phyloP scores from a whole-genome alignment of 2,329 filamentous ascomycete species.

The Coniella lustricola region DNA sequence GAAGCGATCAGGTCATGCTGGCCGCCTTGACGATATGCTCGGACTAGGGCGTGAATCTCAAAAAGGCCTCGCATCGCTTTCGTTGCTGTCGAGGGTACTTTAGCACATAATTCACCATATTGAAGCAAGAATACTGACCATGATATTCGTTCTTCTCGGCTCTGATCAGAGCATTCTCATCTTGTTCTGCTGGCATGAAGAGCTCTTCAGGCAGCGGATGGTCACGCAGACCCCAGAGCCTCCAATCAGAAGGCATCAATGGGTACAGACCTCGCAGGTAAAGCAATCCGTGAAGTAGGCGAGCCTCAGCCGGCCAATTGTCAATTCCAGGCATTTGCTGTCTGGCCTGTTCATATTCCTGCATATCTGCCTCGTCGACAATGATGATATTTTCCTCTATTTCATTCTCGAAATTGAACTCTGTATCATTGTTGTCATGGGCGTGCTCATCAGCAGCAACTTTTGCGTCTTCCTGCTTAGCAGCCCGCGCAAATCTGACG shows the following conservation, averaged over 20 bases:
- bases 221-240: constrained; percentile 24
- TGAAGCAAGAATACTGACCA: constrained; percentile 17
- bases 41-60: constrained; percentile 26
- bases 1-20: constrained; percentile 22
- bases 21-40: constrained; percentile 25
- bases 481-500: not conserved
- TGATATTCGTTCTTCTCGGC: constrained; percentile 23
- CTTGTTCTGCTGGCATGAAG: constrained; percentile 22
- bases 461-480: not conserved
- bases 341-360: constrained; percentile 5
- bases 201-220: constrained; percentile 27
- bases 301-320: constrained; percentile 26
- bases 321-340: constrained; percentile 16
- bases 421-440: constrained; percentile 6
- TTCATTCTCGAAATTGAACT: constrained; percentile 10
- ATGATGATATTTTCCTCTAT: constrained; percentile 1
- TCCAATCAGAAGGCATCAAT: constrained; percentile 27
- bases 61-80: constrained; percentile 29
- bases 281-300: constrained; percentile 27
- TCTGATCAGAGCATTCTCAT: constrained; percentile 22
- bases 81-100: constrained; percentile 20
- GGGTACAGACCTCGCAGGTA: constrained; percentile 29
- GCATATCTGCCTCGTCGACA: not conserved
- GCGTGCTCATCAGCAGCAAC: not conserved
- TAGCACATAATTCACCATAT: not conserved